Evolutionary conservation across 2,329 filamentous ascomycete species (phyloP).

Genomic region (Calonectria ilicicola): DNA sequence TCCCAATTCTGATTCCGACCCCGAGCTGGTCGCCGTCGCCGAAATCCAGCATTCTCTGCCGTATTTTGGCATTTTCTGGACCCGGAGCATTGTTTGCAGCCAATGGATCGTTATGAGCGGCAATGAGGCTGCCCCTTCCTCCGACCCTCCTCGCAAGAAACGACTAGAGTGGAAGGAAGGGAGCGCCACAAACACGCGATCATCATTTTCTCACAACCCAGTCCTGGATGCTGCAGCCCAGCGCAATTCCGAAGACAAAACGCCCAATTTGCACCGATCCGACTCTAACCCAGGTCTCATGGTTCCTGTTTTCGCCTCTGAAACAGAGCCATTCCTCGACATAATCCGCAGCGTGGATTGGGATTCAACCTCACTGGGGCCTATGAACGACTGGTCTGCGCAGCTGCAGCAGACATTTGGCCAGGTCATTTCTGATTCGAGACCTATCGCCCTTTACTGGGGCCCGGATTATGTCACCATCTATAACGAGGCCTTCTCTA

Average conservation of each 20-base stretch:
- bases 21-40: constrained; percentile 9
- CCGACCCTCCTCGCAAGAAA: constrained; percentile 48
- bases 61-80: constrained; percentile 52
- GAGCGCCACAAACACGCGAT: constrained; percentile 19
- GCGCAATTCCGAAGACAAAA: constrained; percentile 38
- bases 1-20: constrained; percentile 13
- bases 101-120: constrained; percentile 55
- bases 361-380: constrained; percentile 59
- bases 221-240: constrained; percentile 35
- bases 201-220: constrained; percentile 37
- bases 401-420: constrained; percentile 59
- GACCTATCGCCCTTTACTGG: constrained; percentile 73
- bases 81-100: constrained; percentile 47
- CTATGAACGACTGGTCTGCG: constrained; percentile 59
- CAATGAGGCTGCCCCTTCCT: constrained; percentile 49
- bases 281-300: constrained; percentile 49
- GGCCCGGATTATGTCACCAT: constrained; percentile 71
- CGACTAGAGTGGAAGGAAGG: constrained; percentile 43
- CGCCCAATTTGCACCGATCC: constrained; percentile 44
- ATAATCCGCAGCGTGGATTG: constrained; percentile 59
- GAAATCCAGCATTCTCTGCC: constrained; percentile 43
- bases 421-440: constrained; percentile 57
- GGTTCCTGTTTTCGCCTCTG: constrained; percentile 50
- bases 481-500: constrained; percentile 76
- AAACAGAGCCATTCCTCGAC: constrained; percentile 53